phyloP scores from a whole-genome alignment of 2,329 filamentous ascomycete species.

The Epichloe gansuensis region DNA sequence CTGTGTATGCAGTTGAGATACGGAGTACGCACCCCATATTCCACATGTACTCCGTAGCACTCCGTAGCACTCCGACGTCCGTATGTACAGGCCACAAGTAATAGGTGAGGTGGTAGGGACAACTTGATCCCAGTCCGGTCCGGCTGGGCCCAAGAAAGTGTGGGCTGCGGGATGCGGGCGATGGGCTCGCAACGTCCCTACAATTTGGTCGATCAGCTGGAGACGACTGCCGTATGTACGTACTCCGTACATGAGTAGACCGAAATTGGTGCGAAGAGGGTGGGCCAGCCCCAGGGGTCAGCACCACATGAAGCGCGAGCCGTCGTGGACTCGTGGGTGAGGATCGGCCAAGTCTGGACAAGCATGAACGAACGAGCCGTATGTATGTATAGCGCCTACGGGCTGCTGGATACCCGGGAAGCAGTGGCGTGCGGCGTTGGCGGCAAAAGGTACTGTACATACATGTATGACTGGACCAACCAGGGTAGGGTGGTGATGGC shows the following conservation, averaged over 20 bases:
- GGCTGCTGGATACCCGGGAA: constrained; percentile 5
- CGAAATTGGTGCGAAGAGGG: background rate
- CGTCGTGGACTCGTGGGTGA: background rate
- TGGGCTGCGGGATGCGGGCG: background rate
- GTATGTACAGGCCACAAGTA: background rate
- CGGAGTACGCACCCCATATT: background rate
- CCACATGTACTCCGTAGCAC: background rate
- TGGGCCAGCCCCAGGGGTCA: background rate
- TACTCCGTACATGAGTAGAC: background rate
- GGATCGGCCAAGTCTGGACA: background rate
- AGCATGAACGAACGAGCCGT: constrained; percentile 1
- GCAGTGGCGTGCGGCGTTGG: background rate
- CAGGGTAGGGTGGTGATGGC: background rate
- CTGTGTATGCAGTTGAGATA: background rate
- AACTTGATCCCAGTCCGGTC: background rate
- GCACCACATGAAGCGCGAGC: background rate
- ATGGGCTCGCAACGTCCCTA: constrained; percentile 2
- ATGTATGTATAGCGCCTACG: background rate
- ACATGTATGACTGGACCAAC: background rate
- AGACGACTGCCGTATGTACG: background rate
- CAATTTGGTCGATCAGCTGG: constrained; percentile 1
- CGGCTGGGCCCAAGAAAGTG: background rate
- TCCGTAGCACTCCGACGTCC: background rate
- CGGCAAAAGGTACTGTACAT: background rate
- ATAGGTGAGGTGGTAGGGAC: background rate